Evolutionary conservation across 352 stramenopile species (phyloP).

Genomic region (Pythium brassicae): DNA sequence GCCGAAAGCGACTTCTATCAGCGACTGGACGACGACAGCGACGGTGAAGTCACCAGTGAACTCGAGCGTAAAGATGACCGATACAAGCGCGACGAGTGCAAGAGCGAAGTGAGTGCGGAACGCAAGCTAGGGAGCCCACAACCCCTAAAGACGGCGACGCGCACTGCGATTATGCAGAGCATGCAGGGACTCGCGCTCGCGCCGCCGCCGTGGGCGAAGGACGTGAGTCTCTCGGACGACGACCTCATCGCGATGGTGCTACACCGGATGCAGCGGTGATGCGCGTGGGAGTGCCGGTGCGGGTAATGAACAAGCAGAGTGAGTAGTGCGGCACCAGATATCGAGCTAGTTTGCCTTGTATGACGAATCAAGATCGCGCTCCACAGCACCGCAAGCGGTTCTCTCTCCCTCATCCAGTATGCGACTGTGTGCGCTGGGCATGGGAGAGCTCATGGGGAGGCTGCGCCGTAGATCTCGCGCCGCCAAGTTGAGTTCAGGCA

Average conservation of each 20-base stretch:
- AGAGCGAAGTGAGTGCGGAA: neutral
- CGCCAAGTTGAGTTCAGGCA: too few species aligned
- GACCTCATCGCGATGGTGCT: slow-evolving; percentile 48
- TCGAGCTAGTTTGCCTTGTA: too few species aligned
- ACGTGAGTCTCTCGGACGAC: slow-evolving; percentile 39
- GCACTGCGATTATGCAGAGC: slow-evolving; percentile 40
- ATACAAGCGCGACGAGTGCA: neutral
- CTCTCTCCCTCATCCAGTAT: too few species aligned
- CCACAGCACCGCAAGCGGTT: too few species aligned
- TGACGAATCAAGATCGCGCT: too few species aligned
- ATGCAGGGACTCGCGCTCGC: slow-evolving; percentile 49
- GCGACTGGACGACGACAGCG: slow-evolving; percentile 7
- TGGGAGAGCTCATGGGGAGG: too few species aligned
- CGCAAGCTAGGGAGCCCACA: neutral
- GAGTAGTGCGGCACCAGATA: too few species aligned
- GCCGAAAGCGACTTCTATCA: slow-evolving; percentile 12
- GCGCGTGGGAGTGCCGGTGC: too few species aligned
- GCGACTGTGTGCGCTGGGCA: too few species aligned
- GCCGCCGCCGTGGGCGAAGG: slow-evolving; percentile 41
- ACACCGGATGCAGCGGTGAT: neutral
- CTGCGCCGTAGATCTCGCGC: too few species aligned
- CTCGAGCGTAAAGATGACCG: neutral
- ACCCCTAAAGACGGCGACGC: slow-evolving; percentile 27
- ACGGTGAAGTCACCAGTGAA: slow-evolving; percentile 12
- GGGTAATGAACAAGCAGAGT: too few species aligned